These are phyloP conservation scores for Pseudofabraea citricarpa DNA, from an alignment of 2,329 filamentous ascomycete species.

Conservation along the genomic window DNA sequence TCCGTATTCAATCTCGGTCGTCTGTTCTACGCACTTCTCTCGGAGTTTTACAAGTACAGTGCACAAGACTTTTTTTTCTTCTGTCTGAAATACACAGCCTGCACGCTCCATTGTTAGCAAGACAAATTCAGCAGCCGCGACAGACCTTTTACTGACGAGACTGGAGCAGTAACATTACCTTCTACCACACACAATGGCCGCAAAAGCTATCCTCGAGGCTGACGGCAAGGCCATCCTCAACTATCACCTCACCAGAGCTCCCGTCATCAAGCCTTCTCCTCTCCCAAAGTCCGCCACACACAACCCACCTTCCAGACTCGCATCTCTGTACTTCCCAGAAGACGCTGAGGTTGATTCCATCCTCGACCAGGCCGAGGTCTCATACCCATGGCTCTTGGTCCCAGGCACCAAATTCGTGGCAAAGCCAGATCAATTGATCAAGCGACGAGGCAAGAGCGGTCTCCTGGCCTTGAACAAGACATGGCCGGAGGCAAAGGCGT, in stretches of 20 bases:
- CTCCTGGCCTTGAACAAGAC: slow-evolving; percentile 95
- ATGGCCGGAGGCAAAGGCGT: slow-evolving; percentile 89
- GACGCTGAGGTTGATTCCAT: slow-evolving; percentile 77
- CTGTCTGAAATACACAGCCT: too few relatives aligned
- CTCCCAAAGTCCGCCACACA: slow-evolving; percentile 79
- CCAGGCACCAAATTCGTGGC: slow-evolving; percentile 89
- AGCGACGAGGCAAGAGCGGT: slow-evolving; percentile 98
- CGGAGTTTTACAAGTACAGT: too few relatives aligned
- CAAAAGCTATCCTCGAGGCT: slow-evolving; percentile 97
- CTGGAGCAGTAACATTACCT: slow-evolving; percentile 17
- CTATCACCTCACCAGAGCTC: slow-evolving; percentile 98
- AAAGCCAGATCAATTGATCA: slow-evolving; percentile 99
- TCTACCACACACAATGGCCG: slow-evolving; percentile 62
- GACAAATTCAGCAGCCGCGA: too few relatives aligned
- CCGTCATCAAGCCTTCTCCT: slow-evolving; percentile 96
- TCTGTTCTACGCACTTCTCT: too few relatives aligned
- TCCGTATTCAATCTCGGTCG: too few relatives aligned
- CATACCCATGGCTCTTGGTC: slow-evolving; percentile 91
- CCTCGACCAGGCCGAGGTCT: slow-evolving; percentile 91
- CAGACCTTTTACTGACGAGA: slow-evolving; percentile 12
- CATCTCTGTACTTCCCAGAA: slow-evolving; percentile 88
- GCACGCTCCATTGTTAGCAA: too few relatives aligned
- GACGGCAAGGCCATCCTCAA: slow-evolving; percentile 99
- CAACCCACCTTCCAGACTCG: slow-evolving; percentile 88
- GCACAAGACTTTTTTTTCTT: too few relatives aligned